Conservation (phyloP, 495 filamentous ascomycete species). For the Aspergillus egyptiacus region DNA sequence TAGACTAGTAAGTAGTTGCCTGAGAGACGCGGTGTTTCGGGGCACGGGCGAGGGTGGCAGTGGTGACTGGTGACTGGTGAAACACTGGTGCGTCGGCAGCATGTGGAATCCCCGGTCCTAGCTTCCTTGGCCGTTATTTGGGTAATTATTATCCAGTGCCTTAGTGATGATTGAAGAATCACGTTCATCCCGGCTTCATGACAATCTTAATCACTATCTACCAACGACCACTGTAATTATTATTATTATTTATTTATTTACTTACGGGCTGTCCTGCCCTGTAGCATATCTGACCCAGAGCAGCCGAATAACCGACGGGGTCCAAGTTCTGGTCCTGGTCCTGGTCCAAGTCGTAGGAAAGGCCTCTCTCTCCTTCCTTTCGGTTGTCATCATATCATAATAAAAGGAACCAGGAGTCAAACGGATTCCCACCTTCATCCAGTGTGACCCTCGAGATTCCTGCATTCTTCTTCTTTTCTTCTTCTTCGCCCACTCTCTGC, state of each 20-base stretch:
- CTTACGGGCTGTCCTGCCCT: too few relatives aligned
- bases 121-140: slow-evolving; percentile 1
- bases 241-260: slow-evolving; percentile 9
- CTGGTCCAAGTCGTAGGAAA: neutral
- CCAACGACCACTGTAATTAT: too few relatives aligned
- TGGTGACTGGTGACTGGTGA: slow-evolving; percentile 30
- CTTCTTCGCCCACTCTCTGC: neutral
- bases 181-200: too few relatives aligned
- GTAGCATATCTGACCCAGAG: neutral
- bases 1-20: slow-evolving; percentile 36
- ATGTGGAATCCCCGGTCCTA: slow-evolving; percentile 17
- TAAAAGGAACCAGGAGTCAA: neutral
- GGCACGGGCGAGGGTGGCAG: neutral
- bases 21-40: slow-evolving; percentile 27
- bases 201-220: too few relatives aligned
- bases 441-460: neutral
- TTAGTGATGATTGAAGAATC: neutral
- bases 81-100: slow-evolving; percentile 38
- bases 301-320: slow-evolving; percentile 7
- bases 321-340: neutral
- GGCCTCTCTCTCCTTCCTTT: neutral
- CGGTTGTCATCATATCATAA: neutral
- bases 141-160: slow-evolving; percentile 3
- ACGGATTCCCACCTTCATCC: too few relatives aligned
- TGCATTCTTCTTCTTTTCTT: neutral